These are phyloP conservation scores for Quercus glauca DNA, from an alignment of 306 rosid genomes.

Conservation along the genomic window DNA sequence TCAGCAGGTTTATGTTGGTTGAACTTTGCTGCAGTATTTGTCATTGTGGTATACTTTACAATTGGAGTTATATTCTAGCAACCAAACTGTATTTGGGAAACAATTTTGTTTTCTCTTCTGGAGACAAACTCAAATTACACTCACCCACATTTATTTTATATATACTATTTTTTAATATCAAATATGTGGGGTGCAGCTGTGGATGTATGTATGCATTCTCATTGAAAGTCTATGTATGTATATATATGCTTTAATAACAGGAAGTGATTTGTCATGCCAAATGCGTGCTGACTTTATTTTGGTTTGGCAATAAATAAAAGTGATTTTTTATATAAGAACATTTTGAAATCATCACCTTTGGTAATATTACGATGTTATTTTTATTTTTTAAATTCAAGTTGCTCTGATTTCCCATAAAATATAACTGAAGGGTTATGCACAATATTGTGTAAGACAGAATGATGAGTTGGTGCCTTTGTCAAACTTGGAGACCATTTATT, in stretches of 20 bases:
- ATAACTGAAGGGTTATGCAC: background rate
- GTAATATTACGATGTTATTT: background rate
- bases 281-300: background rate
- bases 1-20: slow-evolving; percentile 1
- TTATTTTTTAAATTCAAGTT: background rate
- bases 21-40: background rate
- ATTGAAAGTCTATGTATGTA: background rate
- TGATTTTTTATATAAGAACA: background rate
- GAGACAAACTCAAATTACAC: too few relatives aligned
- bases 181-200: background rate
- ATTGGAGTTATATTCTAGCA: background rate
- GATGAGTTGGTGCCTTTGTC: background rate
- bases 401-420: background rate
- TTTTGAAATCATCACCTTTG: background rate
- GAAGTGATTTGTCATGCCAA: background rate
- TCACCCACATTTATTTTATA: background rate
- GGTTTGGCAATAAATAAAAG: background rate
- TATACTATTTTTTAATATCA: background rate
- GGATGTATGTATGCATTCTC: background rate
- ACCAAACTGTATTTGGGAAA: background rate
- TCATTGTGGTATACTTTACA: background rate
- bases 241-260: background rate
- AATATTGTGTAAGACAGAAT: background rate
- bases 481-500: background rate
- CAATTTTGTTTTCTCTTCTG: background rate